phyloP scores from a whole-genome alignment of 805 yeast species.

The Metschnikowia matae region DNA sequence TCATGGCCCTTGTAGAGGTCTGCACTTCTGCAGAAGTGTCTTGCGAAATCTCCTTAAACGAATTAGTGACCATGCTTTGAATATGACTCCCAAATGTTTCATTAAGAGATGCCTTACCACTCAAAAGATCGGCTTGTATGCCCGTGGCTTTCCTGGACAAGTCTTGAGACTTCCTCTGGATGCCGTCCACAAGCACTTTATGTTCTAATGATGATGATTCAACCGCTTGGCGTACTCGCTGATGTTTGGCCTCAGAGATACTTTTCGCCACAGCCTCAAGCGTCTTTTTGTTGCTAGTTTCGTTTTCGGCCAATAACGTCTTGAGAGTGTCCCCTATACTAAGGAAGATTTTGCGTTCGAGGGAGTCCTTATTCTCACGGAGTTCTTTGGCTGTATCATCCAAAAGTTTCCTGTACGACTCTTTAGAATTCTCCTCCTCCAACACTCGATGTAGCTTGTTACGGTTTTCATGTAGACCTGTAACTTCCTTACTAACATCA shows the following conservation, averaged over 20 bases:
- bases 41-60: background rate
- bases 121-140: background rate
- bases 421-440: background rate
- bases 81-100: background rate
- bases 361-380: background rate
- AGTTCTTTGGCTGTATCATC: background rate
- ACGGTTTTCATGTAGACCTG: background rate
- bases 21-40: background rate
- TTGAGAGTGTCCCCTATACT: background rate
- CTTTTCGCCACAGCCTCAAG: slow-evolving; percentile 1
- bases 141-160: background rate
- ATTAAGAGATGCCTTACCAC: background rate
- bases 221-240: background rate
- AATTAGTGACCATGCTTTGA: background rate
- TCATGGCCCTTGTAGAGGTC: background rate
- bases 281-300: background rate
- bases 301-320: slow-evolving; percentile 2
- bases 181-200: background rate
- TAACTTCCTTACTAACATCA: background rate
- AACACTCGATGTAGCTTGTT: background rate
- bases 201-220: background rate
- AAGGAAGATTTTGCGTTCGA: background rate
- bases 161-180: background rate
- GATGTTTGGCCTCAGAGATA: background rate
- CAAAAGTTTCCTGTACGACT: background rate